Conservation (phyloP, 2,329 filamentous ascomycete genomes). For the Cercospora zeina region DNA sequence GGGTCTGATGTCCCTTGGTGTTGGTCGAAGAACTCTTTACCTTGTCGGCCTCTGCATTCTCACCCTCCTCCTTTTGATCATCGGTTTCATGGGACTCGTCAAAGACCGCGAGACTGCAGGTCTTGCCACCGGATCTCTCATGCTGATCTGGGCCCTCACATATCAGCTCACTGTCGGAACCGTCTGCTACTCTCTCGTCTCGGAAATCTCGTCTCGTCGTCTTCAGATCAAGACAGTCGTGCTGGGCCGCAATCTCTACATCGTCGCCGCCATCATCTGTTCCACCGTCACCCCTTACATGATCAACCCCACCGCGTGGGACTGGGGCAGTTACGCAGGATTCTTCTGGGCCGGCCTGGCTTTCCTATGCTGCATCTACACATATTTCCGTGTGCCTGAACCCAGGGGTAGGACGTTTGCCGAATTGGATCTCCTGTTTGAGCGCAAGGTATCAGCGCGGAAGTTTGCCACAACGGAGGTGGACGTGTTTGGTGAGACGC, state of each 20-base stretch:
- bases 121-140: constrained; percentile 79
- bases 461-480: constrained; percentile 65
- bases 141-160: constrained; percentile 77
- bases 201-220: constrained; percentile 77
- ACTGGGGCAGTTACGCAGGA: constrained; percentile 83
- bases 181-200: constrained; percentile 84
- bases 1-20: constrained; percentile 72
- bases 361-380: constrained; percentile 77
- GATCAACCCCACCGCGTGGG: constrained; percentile 83
- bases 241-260: constrained; percentile 73
- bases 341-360: constrained; percentile 82
- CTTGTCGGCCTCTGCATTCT: constrained; percentile 73
- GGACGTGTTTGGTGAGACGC: constrained; percentile 54
- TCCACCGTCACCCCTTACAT: constrained; percentile 86
- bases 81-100: constrained; percentile 80
- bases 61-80: constrained; percentile 73
- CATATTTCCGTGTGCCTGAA: constrained; percentile 77
- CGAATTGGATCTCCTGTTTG: constrained; percentile 82
- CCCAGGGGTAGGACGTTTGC: constrained; percentile 78
- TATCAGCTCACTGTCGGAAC: constrained; percentile 89
- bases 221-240: constrained; percentile 92
- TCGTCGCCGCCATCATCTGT: constrained; percentile 78
- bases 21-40: constrained; percentile 75
- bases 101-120: constrained; percentile 60
- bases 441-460: constrained; percentile 67